Evolutionary conservation across 2,329 filamentous ascomycete species (phyloP).

Genomic region (Cercospora sp.): DNA sequence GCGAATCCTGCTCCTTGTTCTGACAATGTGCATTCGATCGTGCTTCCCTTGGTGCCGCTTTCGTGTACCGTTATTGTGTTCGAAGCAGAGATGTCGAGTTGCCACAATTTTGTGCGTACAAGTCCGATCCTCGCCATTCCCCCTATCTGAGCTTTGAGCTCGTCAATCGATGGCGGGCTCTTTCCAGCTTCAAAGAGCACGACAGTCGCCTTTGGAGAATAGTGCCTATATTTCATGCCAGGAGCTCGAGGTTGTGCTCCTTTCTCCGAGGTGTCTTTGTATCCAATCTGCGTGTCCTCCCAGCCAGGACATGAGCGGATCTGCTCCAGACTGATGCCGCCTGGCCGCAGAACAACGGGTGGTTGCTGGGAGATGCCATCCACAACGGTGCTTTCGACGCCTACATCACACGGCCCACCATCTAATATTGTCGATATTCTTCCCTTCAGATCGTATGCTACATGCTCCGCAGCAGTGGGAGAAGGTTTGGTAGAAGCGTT

Average conservation of each 20-base stretch:
- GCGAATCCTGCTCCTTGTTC: constrained; percentile 34
- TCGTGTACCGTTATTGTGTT: background rate
- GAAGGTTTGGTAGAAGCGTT: constrained; percentile 93
- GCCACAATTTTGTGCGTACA: constrained; percentile 43
- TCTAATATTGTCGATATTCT: constrained; percentile 86
- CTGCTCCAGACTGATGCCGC: constrained; percentile 81
- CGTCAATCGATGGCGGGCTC: constrained; percentile 35
- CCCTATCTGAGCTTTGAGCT: constrained; percentile 36
- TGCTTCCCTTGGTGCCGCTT: background rate
- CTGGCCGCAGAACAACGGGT: constrained; percentile 80
- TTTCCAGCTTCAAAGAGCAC: constrained; percentile 62
- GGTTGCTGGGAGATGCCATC: constrained; percentile 76
- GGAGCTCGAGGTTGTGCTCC: constrained; percentile 75
- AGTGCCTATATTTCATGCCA: constrained; percentile 99
- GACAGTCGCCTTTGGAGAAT: constrained; percentile 86
- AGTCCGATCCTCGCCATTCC: constrained; percentile 41
- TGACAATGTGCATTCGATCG: constrained; percentile 2
- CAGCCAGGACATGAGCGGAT: constrained; percentile 74
- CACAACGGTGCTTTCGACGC: constrained; percentile 95
- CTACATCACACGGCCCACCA: constrained; percentile 81
- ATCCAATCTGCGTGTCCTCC: constrained; percentile 74
- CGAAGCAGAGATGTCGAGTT: constrained; percentile 22
- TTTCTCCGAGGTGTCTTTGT: constrained; percentile 70
- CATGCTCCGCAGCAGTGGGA: constrained; percentile 86
- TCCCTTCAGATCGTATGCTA: constrained; percentile 78